Base-by-base conservation (phyloP, 345 rosid genomes). In the Excoecaria agallocha region DNA sequence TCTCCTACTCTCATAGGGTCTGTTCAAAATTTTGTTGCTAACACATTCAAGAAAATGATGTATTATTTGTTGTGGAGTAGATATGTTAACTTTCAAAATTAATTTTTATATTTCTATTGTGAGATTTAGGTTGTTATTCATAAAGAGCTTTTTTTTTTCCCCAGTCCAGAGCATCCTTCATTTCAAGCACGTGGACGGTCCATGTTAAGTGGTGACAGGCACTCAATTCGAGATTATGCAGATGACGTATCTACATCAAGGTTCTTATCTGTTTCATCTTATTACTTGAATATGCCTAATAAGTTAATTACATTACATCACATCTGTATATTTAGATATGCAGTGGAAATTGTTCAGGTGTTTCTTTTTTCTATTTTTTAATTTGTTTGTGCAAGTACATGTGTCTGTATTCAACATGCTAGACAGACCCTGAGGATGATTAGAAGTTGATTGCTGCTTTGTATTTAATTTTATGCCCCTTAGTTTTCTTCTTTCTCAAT, bases 81-180 rank as follows among this genome's bases (percentile, higher is more conserved):
- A 30, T 30, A 30, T 30, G 30, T 43, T 43, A 37, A 30, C 11
- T 49, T 48, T 61, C 3, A 70, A 6, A 3, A 41, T 15, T 62
- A 37, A 4, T 0, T 39, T 38, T 37, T 30, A 35, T 43, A 37
- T 8, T 17, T 16, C 24, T 12, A 1, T 62, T 43, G n/a, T 25
- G 35, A 30, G 50, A 16, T 24, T 39, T 43, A 19, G 45, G 45
- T 65, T 43, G 8, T 74, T 38, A 12, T 59, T 77, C 70, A 50
- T 12, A 43, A 46, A 52, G 48, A 66, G 74, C 73, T 73, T 79
- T 38, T 39, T 59, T 83, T 63, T 80, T 30, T 30, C 2, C 30
- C 79, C 91, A 94, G 98, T 84, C 98, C 98, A 56, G 96, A 93
- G 84, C 94, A 90, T 85, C 98, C 90, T 80, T 90, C 94, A 68